Conservation (phyloP, 257 asterid genomes). For the Schizonepeta tenuifolia region DNA sequence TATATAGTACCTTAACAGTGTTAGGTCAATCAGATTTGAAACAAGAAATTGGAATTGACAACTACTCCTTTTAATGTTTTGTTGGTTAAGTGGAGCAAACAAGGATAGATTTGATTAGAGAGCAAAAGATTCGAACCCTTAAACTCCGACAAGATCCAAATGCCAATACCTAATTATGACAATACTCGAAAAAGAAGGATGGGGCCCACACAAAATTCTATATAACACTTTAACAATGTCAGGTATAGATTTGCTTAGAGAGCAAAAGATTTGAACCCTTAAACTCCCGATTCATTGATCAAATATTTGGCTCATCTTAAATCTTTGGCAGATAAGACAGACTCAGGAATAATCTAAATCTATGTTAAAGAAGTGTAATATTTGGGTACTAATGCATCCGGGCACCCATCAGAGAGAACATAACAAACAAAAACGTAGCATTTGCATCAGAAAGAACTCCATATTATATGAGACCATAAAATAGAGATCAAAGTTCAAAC, state of each 20-base stretch:
- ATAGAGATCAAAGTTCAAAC: not conserved
- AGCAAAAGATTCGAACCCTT: too few species aligned
- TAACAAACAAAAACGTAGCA: not conserved
- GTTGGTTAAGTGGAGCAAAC: too few species aligned
- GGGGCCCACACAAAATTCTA: not conserved
- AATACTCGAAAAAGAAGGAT: not conserved
- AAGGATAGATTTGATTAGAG: too few species aligned
- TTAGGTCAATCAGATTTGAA: too few species aligned
- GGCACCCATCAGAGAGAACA: not conserved
- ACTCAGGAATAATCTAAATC: constrained; percentile 10
- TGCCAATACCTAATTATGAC: not conserved
- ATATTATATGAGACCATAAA: constrained; percentile 10
- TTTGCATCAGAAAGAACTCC: constrained; percentile 1
- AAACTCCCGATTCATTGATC: not conserved
- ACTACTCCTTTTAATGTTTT: too few species aligned
- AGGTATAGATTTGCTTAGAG: not conserved
- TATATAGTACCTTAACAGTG: too few species aligned
- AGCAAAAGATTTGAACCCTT: not conserved
- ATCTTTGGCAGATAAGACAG: not conserved
- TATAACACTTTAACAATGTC: not conserved
- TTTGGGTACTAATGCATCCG: not conserved
- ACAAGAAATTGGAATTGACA: too few species aligned
- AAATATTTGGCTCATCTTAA: not conserved
- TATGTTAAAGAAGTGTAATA: not conserved
- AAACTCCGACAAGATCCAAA: constrained; percentile 13